Evolutionary conservation across 441 rosid genomes (phyloP), one percentile per base, ranked within the genome.

Genomic region (Caryocar brasiliense): DNA sequence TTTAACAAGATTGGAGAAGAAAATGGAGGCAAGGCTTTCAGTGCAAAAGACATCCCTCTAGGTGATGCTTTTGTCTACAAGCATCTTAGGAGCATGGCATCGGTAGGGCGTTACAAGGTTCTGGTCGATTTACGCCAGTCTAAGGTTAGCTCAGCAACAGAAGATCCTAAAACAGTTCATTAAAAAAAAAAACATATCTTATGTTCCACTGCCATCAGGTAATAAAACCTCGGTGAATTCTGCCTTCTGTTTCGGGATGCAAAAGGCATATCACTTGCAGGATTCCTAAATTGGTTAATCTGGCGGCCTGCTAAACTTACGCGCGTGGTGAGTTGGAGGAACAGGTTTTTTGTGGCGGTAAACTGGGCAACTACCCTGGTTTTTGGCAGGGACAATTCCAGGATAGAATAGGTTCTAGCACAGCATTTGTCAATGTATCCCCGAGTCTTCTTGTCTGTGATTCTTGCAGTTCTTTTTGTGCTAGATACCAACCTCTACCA

Each of bases 261-360:
- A 12, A 75, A 75, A 39, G 98, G 98, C 11, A 19, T 85, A 63
- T 87, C 96, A 5, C 68, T 70, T 20, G 90, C 86, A 0, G 96
- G 98, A 26, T 85, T 86, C 42, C 23, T 72, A 1, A 91, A 95
- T 74, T 87, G 87, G 83, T 45, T 91, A 41, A 65, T 87, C 13
- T 91, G 98, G 98, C 78, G 89, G 3, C 87, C 95, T 15, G 96
- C 96, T 7, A 82, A 91, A 47, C 81, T 91, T 42, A 87, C 95
- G 7, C 81, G 98, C 2, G 98, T 91, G 13, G 60, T 91, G 2
- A 87, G 96, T 65, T 91, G 91, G 95, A 81, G 98, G 71, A 91
- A 91, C 72, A 65, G 95, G 63, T 71, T 91, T 64, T 87, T 81
- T 17, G 95, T 87, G 23, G 90, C 81, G 0, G 77, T 87, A 40